These are phyloP conservation scores for Penicillium ucsense DNA, from an alignment of 495 filamentous ascomycete species.

Conservation along the genomic window DNA sequence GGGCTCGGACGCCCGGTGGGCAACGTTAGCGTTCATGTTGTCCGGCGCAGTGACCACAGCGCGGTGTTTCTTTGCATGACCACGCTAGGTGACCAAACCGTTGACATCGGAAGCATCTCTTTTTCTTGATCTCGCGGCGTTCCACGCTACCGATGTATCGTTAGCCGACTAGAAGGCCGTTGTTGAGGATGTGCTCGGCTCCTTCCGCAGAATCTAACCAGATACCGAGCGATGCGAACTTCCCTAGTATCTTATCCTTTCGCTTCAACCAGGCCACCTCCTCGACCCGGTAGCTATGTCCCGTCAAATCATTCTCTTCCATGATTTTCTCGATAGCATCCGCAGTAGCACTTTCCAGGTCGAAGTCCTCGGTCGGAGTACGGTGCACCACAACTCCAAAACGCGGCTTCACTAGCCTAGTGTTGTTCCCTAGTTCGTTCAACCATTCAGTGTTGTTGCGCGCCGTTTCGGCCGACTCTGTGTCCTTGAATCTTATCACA, in stretches of 20 bases:
- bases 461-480: slow-evolving; percentile 9
- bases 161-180: slow-evolving; percentile 14
- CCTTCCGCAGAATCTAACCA: background rate
- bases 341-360: slow-evolving; percentile 4
- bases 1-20: slow-evolving; percentile 11
- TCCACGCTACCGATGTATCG: slow-evolving; percentile 13
- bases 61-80: slow-evolving; percentile 19
- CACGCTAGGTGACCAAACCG: slow-evolving; percentile 19
- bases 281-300: slow-evolving; percentile 13
- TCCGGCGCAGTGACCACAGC: slow-evolving; percentile 18
- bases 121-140: slow-evolving; percentile 11
- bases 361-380: slow-evolving; percentile 14
- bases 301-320: slow-evolving; percentile 13
- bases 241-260: slow-evolving; percentile 13
- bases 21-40: slow-evolving; percentile 13
- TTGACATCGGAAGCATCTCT: slow-evolving; percentile 18
- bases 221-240: background rate
- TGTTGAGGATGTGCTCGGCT: background rate
- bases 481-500: slow-evolving; percentile 13
- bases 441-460: slow-evolving; percentile 9
- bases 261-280: slow-evolving; percentile 16
- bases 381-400: slow-evolving; percentile 13
- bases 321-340: slow-evolving; percentile 14
- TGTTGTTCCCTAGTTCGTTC: background rate
- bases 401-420: background rate